Conservation (phyloP, 495 filamentous ascomycete species). For the Podospora conica region DNA sequence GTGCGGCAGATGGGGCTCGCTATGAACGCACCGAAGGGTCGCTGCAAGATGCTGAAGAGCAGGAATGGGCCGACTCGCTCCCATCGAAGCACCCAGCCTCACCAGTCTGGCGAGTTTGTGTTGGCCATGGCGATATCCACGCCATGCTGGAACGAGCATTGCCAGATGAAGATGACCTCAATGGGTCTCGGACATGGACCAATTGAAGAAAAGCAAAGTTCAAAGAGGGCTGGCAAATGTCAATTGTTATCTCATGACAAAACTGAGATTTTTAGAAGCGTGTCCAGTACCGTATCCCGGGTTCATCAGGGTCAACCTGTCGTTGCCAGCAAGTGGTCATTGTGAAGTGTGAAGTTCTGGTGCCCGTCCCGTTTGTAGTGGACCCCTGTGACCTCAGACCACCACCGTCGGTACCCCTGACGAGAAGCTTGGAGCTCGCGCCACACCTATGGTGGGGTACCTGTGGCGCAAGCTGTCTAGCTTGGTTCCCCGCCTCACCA, state of each 20-base stretch:
- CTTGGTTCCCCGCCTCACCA: not conserved
- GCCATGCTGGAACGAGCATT: not conserved
- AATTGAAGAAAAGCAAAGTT: not conserved
- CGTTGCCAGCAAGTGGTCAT: not conserved
- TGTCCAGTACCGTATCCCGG: no score
- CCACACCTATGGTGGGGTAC: not conserved
- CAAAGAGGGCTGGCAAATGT: not conserved
- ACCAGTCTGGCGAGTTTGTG: not conserved
- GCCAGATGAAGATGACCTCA: not conserved
- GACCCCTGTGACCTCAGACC: not conserved
- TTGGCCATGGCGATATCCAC: not conserved
- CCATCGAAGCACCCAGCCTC: not conserved
- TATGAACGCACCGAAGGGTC: not conserved
- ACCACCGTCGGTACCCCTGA: not conserved
- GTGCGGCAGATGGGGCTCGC: conserved; percentile 20
- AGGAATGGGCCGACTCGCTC: not conserved
- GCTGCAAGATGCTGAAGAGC: not conserved
- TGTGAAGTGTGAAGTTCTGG: not conserved
- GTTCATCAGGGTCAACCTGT: not conserved
- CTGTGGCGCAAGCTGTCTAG: conserved; percentile 6
- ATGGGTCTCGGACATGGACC: not conserved
- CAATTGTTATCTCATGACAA: not conserved
- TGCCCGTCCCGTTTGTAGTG: not conserved
- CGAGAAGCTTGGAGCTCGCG: not conserved
- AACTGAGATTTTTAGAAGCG: not conserved